Percentiles rank a stretch among this genome's conserved stretches.
Evolutionary conservation across 768 basidiomycete species (phyloP).

Genomic region (Leccinum variicolor): DNA sequence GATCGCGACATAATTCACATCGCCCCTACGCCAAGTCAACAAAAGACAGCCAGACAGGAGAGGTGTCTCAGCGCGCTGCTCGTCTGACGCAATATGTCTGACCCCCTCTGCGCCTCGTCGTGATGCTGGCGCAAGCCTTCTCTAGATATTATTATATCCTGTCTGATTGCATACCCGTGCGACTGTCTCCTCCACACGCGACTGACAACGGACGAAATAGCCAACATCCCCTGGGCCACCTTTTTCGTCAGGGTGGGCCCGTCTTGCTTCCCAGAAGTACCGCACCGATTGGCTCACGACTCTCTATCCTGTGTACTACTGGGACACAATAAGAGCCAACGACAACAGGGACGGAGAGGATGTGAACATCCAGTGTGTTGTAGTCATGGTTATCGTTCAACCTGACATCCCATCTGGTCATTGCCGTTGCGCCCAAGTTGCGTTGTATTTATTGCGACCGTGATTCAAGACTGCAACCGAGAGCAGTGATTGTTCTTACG

Average conservation of each 20-base stretch:
- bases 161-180: background rate
- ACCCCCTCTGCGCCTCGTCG: background rate
- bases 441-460: conserved; percentile 5
- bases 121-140: background rate
- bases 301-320: background rate
- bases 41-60: background rate
- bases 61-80: background rate
- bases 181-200: background rate
- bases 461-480: background rate
- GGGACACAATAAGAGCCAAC: background rate
- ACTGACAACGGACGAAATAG: conserved; percentile 16
- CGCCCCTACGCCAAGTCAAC: conserved; percentile 1
- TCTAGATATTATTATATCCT: conserved; percentile 10
- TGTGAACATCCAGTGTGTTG: conserved; percentile 5
- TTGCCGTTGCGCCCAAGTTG: background rate
- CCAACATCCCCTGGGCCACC: background rate
- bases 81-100: background rate
- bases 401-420: background rate
- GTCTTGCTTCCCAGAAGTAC: background rate
- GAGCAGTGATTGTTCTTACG: background rate
- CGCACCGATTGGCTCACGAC: background rate
- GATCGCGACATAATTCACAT: conserved; percentile 24
- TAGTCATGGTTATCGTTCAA: conserved; percentile 18
- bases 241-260: background rate
- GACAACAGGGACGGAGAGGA: background rate